phyloP scores from a whole-genome alignment of 345 rosid genomes.

The Hibiscus mutabilis region DNA sequence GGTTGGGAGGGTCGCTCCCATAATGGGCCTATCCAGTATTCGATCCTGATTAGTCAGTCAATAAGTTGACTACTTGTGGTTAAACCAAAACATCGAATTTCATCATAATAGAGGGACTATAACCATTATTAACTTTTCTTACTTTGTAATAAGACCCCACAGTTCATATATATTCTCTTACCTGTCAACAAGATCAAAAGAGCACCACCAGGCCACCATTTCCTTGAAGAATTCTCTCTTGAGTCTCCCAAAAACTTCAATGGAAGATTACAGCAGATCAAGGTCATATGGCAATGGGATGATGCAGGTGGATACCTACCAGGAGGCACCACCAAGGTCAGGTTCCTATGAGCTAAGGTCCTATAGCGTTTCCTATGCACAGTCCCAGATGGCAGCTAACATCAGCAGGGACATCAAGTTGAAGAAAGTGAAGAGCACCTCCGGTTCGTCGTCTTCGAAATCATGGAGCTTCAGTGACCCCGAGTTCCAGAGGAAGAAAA shows the following conservation, averaged over 20 bases:
- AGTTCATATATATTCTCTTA: not conserved
- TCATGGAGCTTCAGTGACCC: slow-evolving; percentile 64
- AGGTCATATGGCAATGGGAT: slow-evolving; percentile 34
- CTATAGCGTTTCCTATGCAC: slow-evolving; percentile 57
- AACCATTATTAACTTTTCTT: not conserved
- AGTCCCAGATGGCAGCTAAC: slow-evolving; percentile 36
- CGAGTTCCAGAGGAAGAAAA: slow-evolving; percentile 87
- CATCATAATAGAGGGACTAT: too few species aligned
- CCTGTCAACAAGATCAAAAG: slow-evolving; percentile 9
- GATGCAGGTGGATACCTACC: slow-evolving; percentile 58
- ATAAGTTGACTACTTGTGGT: too few species aligned
- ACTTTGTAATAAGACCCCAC: not conserved
- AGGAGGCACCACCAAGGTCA: slow-evolving; percentile 30
- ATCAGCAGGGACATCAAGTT: slow-evolving; percentile 25
- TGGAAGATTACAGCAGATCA: slow-evolving; percentile 67
- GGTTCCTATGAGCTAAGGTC: slow-evolving; percentile 45
- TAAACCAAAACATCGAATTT: too few species aligned
- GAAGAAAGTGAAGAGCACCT: slow-evolving; percentile 47
- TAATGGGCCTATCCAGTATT: too few species aligned
- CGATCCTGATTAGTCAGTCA: too few species aligned
- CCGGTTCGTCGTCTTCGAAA: slow-evolving; percentile 42
- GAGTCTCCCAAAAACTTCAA: slow-evolving; percentile 20
- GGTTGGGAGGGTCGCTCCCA: too few species aligned
- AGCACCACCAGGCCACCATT: not conserved
- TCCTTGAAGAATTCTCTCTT: not conserved